Percentiles rank a stretch among this genome's conserved stretches.
Evolutionary conservation across 257 asterid species (phyloP).

Genomic region (Solanum appendiculatum): DNA sequence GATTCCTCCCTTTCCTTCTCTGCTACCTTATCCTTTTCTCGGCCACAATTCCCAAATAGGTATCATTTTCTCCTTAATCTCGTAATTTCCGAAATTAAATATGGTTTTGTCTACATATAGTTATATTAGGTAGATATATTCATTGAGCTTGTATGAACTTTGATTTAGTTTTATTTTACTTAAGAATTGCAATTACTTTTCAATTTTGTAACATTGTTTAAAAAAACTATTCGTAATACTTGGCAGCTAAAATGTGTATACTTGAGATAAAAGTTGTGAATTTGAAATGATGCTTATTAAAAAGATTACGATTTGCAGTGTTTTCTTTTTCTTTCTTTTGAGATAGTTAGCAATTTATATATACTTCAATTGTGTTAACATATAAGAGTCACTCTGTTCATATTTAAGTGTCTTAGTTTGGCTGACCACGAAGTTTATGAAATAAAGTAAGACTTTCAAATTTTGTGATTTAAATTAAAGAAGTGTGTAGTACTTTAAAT

Average conservation of each 20-base stretch:
- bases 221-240: not conserved
- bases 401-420: not conserved
- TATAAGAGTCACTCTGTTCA: not conserved
- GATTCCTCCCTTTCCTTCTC: constrained; percentile 15
- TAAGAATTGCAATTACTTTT: not conserved
- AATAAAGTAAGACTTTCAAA: not conserved
- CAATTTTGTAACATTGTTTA: not conserved
- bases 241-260: not conserved
- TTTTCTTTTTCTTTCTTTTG: not conserved
- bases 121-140: not conserved
- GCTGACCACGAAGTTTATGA: not conserved
- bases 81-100: not conserved
- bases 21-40: constrained; percentile 22
- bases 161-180: not conserved
- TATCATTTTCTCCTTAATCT: not conserved
- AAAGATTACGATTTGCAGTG: not conserved
- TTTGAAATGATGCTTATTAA: not conserved
- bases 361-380: not conserved
- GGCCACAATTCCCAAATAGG: constrained; percentile 20
- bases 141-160: not conserved
- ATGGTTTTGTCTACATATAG: not conserved
- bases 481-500: not conserved
- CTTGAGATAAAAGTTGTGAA: not conserved
- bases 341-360: not conserved
- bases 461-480: not conserved